Evolutionary conservation across 1,284 basidiomycete genomes (phyloP).

Genomic region (Golubevia pallescens): DNA sequence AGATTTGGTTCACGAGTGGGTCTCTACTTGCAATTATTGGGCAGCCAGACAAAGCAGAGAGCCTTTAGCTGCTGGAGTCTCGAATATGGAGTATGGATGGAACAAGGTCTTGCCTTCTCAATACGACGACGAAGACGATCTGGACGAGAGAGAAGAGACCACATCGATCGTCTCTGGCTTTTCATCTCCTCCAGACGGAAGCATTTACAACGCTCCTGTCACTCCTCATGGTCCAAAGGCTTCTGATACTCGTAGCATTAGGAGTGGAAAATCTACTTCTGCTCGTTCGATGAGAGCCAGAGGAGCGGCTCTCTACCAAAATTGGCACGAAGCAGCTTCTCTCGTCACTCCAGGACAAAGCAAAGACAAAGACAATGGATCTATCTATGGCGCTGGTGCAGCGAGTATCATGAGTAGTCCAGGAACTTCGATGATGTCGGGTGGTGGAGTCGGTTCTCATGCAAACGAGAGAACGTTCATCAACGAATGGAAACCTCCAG

Average conservation of each 20-base stretch:
- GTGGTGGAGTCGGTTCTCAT: background rate
- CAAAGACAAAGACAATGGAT: no score
- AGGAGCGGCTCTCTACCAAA: slow-evolving; percentile 11
- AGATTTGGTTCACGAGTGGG: slow-evolving; percentile 96
- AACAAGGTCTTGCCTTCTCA: slow-evolving; percentile 70
- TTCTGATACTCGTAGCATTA: slow-evolving; percentile 23
- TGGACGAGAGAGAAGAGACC: no score
- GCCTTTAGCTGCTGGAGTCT: slow-evolving; percentile 89
- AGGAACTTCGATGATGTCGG: background rate
- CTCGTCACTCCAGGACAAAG: slow-evolving; percentile 2
- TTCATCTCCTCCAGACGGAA: slow-evolving; percentile 9
- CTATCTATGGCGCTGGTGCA: background rate
- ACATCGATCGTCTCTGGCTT: no score
- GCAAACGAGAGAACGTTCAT: slow-evolving; percentile 76
- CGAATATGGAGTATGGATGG: slow-evolving; percentile 99
- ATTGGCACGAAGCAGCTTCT: slow-evolving; percentile 12
- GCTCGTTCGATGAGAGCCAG: slow-evolving; percentile 13
- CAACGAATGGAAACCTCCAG: slow-evolving; percentile 91
- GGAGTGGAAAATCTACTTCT: slow-evolving; percentile 15
- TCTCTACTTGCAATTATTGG: slow-evolving; percentile 98
- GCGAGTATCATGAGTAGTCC: slow-evolving; percentile 3
- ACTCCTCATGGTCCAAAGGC: background rate
- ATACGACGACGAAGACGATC: slow-evolving; percentile 64
- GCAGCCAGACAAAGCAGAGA: slow-evolving; percentile 90
- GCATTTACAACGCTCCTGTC: slow-evolving; percentile 6